Evolutionary conservation across 179 eudicot species (phyloP), one percentile per base, ranked within the genome.

Genomic region (Silene coronaria): DNA sequence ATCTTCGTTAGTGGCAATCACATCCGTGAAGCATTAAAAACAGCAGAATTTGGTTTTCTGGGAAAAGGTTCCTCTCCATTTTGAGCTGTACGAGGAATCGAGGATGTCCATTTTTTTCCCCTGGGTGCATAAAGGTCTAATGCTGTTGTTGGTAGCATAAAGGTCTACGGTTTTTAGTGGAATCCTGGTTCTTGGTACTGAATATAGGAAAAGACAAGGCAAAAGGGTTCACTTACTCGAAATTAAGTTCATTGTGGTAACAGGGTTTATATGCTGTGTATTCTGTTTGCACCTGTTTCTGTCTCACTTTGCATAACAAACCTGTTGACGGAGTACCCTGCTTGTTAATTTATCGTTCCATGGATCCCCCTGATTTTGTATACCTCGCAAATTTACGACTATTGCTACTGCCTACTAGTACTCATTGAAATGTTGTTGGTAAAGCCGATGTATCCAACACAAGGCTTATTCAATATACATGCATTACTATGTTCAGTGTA

Each of bases 111-210:
- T 70, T 23, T 16, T 74, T 28, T 65, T 34, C 42, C 53, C 42
- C 32, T 45, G 55, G 12, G 23, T 28, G 32, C 32, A 28, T 28
- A 28, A 8, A 13, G 73, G 73, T 23, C 5, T 27, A 27, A 28
- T 28, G 28, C 22, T 60, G 4, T 60, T 14, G 6, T 14, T 17
- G 27, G 63, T 22, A 24, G 73, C 11, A 3, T 16, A 3, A 11
- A 6, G 73, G 73, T 51, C n/a, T 32, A 32, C n/a, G 69, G 69
- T 65, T 3, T 22, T 45, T n/a, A n/a, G 24, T 26, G 72, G 79
- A 13, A 66, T 7, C 28, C 48, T 62, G 22, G 3, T 70, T 75
- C 19, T 34, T 27, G 74, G 17, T 60, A 36, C 61, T 30, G 9
- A 60, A 17, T 70, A n/a, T 16, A 13, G 61, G 12, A 6, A 22